These are phyloP conservation scores for Phalaenopsis hybrid DNA, from an alignment of 116 monocot species.

Conservation along the genomic window DNA sequence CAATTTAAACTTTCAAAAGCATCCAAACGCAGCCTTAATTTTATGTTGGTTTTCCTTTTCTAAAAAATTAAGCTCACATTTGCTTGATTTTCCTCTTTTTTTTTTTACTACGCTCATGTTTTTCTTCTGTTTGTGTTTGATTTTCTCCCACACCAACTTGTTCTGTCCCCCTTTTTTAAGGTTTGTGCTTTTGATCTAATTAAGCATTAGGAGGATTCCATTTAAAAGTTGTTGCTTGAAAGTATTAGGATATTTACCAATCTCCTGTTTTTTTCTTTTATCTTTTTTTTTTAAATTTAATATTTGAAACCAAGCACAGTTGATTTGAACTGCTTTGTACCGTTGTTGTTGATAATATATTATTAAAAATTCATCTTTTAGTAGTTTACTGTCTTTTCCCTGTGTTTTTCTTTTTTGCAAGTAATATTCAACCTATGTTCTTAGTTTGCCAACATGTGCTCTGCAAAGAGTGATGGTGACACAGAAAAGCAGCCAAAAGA, in stretches of 20 bases:
- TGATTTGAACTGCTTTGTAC: neutral
- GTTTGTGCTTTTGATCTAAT: neutral
- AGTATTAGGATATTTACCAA: neutral
- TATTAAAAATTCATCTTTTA: neutral
- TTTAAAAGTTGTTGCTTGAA: neutral
- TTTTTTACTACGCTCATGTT: neutral
- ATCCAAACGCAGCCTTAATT: neutral
- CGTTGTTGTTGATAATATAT: neutral
- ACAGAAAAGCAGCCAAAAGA: slow-evolving; percentile 13
- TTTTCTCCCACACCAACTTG: neutral
- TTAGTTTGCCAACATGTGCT: slow-evolving; percentile 15
- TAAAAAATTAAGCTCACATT: neutral
- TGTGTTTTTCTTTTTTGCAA: neutral
- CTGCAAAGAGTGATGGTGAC: slow-evolving; percentile 3
- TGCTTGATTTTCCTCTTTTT: neutral
- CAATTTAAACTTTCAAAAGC: neutral
- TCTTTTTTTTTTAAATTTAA: neutral
- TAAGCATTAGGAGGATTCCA: neutral
- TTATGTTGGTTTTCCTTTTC: no score
- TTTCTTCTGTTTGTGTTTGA: neutral
- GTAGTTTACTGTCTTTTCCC: neutral
- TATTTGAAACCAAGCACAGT: neutral
- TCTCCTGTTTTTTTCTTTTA: neutral
- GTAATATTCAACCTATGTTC: no score
- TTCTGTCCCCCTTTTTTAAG: neutral